phyloP scores from a whole-genome alignment of 768 basidiomycete genomes.

The Hygrocybe coccinea region DNA sequence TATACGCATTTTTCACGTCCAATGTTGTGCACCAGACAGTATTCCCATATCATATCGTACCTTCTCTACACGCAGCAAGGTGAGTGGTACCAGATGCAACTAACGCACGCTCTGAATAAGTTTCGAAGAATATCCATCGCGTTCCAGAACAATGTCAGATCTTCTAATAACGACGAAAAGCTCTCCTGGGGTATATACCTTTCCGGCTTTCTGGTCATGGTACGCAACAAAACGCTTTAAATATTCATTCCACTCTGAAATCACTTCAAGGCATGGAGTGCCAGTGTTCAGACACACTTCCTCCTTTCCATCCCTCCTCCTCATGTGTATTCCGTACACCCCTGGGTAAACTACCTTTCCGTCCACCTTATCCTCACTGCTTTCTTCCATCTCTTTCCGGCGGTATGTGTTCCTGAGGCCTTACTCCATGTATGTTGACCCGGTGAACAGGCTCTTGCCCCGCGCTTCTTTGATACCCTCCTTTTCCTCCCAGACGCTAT shows the following conservation, averaged over 20 bases:
- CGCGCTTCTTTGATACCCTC: constrained; percentile 36
- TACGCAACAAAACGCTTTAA: constrained; percentile 21
- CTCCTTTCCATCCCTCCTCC: constrained; percentile 44
- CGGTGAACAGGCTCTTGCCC: constrained; percentile 25
- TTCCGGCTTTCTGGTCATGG: constrained; percentile 45
- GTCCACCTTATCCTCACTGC: constrained; percentile 43
- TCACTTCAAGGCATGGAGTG: constrained; percentile 42
- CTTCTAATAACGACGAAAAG: constrained; percentile 17
- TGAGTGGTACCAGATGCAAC: neutral
- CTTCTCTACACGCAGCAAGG: constrained; percentile 12
- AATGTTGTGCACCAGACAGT: constrained; percentile 6
- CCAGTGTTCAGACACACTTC: constrained; percentile 39
- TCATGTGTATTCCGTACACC: constrained; percentile 41
- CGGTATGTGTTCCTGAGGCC: constrained; percentile 23
- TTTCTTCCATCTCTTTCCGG: constrained; percentile 37
- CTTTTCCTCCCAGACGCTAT: constrained; percentile 50
- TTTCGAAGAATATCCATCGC: constrained; percentile 35
- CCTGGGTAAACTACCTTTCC: constrained; percentile 45
- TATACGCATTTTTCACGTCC: neutral
- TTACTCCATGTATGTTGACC: constrained; percentile 1
- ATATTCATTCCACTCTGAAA: neutral
- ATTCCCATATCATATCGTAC: constrained; percentile 5
- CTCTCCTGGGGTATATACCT: constrained; percentile 43
- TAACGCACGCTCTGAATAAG: neutral
- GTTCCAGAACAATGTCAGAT: constrained; percentile 38